Evolutionary conservation across 2,329 filamentous ascomycete genomes (phyloP).

Genomic region (Thelonectria rubi): DNA sequence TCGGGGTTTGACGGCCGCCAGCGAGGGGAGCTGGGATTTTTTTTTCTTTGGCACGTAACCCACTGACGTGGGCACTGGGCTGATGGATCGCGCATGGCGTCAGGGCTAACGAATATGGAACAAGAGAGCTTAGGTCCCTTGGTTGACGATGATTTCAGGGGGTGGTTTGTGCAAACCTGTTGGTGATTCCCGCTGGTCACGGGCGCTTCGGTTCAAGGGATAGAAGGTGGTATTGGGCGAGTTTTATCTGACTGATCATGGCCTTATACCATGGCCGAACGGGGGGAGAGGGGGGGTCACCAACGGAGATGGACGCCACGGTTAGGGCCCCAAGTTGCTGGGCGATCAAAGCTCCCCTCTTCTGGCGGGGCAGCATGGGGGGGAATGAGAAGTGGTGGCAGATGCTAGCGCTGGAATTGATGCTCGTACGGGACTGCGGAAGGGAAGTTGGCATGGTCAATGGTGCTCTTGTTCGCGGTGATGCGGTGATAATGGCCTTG

Average conservation of each 20-base stretch:
- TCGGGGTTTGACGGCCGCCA: conserved; percentile 13
- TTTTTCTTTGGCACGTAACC: background rate
- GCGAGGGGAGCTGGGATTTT: background rate
- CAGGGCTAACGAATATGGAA: conserved; percentile 12
- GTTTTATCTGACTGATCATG: conserved; percentile 4
- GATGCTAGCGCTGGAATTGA: background rate
- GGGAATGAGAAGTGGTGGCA: background rate
- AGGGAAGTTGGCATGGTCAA: background rate
- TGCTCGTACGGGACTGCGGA: background rate
- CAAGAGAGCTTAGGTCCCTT: background rate
- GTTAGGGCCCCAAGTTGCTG: background rate
- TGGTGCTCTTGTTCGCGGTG: background rate
- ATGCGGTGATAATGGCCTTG: background rate
- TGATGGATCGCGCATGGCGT: conserved; percentile 8
- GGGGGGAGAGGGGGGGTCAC: background rate
- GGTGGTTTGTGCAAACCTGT: background rate
- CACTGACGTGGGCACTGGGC: conserved; percentile 15
- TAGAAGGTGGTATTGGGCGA: conserved; percentile 1
- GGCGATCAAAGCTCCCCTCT: background rate
- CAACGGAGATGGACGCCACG: background rate
- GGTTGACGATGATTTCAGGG: background rate
- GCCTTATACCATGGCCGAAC: background rate
- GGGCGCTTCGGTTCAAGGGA: background rate
- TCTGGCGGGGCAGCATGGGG: background rate
- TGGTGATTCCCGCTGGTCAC: background rate